These are phyloP conservation scores for Taphrina sp. DNA, from an alignment of 1,139 yeast species.

Conservation along the genomic window DNA sequence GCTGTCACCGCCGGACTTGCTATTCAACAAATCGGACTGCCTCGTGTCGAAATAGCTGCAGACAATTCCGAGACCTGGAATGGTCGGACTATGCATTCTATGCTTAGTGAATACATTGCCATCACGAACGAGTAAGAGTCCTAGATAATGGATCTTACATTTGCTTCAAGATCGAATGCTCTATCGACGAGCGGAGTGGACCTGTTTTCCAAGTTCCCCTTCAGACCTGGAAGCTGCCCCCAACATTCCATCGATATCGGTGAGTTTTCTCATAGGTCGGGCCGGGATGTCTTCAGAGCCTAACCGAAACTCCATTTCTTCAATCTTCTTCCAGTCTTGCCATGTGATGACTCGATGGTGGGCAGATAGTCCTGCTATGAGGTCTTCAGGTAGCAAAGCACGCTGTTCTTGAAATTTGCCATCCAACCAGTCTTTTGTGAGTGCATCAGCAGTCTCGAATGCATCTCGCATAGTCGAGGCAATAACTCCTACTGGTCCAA, in stretches of 20 bases:
- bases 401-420: constrained; percentile 35
- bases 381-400: constrained; percentile 30
- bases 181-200: too few species aligned
- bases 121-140: too few species aligned
- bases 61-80: constrained; percentile 28
- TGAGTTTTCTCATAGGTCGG: constrained; percentile 62
- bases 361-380: constrained; percentile 26
- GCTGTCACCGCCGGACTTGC: constrained; percentile 29
- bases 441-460: constrained; percentile 67
- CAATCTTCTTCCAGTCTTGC: constrained; percentile 69
- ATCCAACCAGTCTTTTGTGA: constrained; percentile 55
- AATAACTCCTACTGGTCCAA: constrained; percentile 87
- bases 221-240: constrained; percentile 39
- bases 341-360: constrained; percentile 47
- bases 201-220: background rate
- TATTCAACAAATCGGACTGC: constrained; percentile 33
- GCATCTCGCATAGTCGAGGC: constrained; percentile 89
- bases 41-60: background rate
- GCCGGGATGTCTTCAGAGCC: constrained; percentile 50
- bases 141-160: too few species aligned
- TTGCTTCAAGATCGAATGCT: background rate
- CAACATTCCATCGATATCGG: constrained; percentile 53
- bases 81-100: background rate
- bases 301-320: constrained; percentile 52
- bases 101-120: background rate